Percentiles rank a stretch among this genome's conserved stretches.
Conservation (phyloP, 1,284 basidiomycete species). For the Microbotryomycetes sp. region DNA sequence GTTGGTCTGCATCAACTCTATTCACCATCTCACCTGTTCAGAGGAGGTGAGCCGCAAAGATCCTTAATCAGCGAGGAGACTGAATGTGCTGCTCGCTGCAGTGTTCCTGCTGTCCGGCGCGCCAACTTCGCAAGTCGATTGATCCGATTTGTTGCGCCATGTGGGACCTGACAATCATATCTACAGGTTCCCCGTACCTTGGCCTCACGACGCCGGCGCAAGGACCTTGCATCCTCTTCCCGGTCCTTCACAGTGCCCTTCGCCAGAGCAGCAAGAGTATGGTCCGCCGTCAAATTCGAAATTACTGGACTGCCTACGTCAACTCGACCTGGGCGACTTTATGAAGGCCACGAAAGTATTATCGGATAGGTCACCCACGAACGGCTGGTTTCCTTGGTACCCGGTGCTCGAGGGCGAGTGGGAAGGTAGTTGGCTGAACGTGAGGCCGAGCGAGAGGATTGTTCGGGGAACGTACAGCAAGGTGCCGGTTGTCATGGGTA, state of each 20-base stretch:
- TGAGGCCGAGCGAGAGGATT: conserved; percentile 21
- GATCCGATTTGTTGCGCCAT: no score
- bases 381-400: conserved; percentile 28
- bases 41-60: conserved; percentile 6
- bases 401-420: conserved; percentile 24
- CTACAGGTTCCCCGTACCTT: conserved; percentile 28
- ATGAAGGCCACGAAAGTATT: conserved; percentile 9
- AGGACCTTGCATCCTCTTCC: conserved; percentile 26
- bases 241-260: conserved; percentile 19
- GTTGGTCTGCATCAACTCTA: conserved; percentile 30
- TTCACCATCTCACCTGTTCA: conserved; percentile 13
- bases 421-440: conserved; percentile 21
- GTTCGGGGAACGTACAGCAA: conserved; percentile 14
- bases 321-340: not conserved
- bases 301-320: conserved; percentile 16
- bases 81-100: not conserved
- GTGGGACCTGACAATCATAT: not conserved
- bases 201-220: conserved; percentile 27
- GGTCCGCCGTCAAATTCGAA: conserved; percentile 22
- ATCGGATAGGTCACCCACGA: conserved; percentile 7
- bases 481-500: conserved; percentile 23
- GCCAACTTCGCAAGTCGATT: conserved; percentile 18
- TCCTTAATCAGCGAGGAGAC: not conserved
- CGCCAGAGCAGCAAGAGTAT: conserved; percentile 11
- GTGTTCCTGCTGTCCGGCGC: conserved; percentile 31